Evolutionary conservation across 352 stramenopile genomes (phyloP).

Genomic region (Plasmopara muralis): DNA sequence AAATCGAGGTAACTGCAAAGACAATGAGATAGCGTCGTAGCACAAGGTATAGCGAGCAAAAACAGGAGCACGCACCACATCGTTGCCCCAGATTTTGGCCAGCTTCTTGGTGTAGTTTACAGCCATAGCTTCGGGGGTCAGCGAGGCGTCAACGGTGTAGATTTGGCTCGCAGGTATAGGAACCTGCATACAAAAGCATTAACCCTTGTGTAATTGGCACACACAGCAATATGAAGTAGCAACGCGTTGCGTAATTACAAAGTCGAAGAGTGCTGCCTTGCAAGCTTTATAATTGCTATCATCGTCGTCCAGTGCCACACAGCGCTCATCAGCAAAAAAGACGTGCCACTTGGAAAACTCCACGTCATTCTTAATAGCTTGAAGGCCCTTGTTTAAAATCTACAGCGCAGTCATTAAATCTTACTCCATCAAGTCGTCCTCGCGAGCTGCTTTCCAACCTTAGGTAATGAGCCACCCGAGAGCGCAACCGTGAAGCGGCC

Average conservation of each 20-base stretch:
- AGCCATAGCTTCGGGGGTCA: conserved; percentile 53
- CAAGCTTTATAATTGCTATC: conserved; percentile 96
- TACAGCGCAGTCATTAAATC: conserved; percentile 12
- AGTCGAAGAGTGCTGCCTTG: conserved; percentile 84
- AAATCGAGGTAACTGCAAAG: conserved; percentile 75
- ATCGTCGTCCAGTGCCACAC: conserved; percentile 84
- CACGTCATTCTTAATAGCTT: conserved; percentile 64
- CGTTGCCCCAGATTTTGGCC: conserved; percentile 46
- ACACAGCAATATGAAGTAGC: not conserved
- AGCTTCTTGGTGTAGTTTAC: conserved; percentile 74
- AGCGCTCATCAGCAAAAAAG: conserved; percentile 97
- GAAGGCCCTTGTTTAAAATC: conserved; percentile 81
- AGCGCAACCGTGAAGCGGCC: conserved; percentile 80
- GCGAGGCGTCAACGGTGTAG: conserved; percentile 87
- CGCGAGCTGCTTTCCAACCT: conserved; percentile 12
- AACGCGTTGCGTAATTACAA: conserved; percentile 28
- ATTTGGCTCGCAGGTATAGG: conserved; percentile 55
- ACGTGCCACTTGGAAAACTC: conserved; percentile 96
- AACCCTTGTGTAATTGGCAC: not conserved
- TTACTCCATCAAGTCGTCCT: not conserved
- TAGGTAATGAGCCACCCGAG: conserved; percentile 82
- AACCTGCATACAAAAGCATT: conserved; percentile 11
- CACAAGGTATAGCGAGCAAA: not conserved
- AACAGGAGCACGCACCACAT: conserved; percentile 39
- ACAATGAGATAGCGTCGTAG: conserved; percentile 1